Conservation (phyloP, 768 basidiomycete species). For the Hypholoma fasciculare region DNA sequence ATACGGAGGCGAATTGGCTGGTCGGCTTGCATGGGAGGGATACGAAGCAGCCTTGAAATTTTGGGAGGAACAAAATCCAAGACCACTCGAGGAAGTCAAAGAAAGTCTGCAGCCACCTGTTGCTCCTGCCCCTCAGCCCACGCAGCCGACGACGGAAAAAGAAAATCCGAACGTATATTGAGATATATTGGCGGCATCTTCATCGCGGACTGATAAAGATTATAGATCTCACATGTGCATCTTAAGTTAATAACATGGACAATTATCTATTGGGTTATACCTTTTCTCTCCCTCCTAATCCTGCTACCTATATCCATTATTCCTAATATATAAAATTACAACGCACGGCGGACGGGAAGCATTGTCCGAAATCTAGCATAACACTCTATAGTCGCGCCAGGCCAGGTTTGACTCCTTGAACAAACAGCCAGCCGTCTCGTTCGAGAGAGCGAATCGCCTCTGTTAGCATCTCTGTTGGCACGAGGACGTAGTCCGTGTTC, state of each 20-base stretch:
- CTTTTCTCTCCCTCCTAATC: no score
- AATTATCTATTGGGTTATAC: neutral
- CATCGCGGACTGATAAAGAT: neutral
- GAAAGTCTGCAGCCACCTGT: conserved; percentile 1
- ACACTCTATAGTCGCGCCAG: conserved; percentile 1
- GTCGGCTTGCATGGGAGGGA: conserved; percentile 74
- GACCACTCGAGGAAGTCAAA: conserved; percentile 14
- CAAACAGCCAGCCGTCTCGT: conserved; percentile 54
- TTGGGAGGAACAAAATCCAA: conserved; percentile 56
- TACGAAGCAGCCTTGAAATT: conserved; percentile 65
- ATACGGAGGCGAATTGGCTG: conserved; percentile 67
- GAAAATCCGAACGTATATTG: conserved; percentile 3
- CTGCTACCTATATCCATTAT: no score
- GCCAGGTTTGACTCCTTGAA: conserved; percentile 20
- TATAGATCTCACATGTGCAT: neutral
- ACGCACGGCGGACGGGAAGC: no score
- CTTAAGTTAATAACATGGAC: neutral
- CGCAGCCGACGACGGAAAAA: neutral
- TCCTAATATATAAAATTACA: no score
- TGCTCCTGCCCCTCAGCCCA: neutral
- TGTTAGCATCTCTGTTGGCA: conserved; percentile 43
- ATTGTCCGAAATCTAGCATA: no score
- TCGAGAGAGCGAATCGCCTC: conserved; percentile 43
- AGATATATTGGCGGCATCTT: neutral
- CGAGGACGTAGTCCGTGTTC: conserved; percentile 68